Evolutionary conservation across 495 filamentous ascomycete genomes (phyloP).

Genomic region (Daldinia grandis): DNA sequence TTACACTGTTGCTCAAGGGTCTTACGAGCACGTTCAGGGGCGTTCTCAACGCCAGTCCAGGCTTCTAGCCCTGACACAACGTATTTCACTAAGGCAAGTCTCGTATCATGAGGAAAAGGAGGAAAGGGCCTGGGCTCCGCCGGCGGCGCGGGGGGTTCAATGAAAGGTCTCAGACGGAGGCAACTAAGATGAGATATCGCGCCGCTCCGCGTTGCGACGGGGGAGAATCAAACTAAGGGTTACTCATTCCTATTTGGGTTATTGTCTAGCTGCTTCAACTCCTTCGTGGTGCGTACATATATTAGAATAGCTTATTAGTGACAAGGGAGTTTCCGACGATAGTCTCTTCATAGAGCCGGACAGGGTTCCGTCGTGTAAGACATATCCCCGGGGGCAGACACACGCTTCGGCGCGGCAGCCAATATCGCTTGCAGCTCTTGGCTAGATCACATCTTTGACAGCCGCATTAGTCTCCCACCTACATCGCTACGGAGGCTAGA

Average conservation of each 20-base stretch:
- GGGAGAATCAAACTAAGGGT: slow-evolving; percentile 25
- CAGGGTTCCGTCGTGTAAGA: slow-evolving; percentile 35
- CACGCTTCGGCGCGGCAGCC: slow-evolving; percentile 31
- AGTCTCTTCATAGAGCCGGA: slow-evolving; percentile 14
- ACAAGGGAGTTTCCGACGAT: slow-evolving; percentile 17
- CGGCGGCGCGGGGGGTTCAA: slow-evolving; percentile 36
- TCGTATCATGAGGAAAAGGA: slow-evolving; percentile 30
- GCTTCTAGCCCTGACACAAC: slow-evolving; percentile 22
- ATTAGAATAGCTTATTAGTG: slow-evolving; percentile 16
- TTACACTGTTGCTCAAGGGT: slow-evolving; percentile 31
- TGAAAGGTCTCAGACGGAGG: slow-evolving; percentile 15
- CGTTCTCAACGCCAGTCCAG: slow-evolving; percentile 24
- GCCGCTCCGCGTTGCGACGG: slow-evolving; percentile 21
- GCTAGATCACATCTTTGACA: slow-evolving; percentile 46
- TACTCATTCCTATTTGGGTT: slow-evolving; percentile 42
- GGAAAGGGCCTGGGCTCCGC: slow-evolving; percentile 24
- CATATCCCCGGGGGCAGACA: slow-evolving; percentile 24
- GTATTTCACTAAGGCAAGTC: slow-evolving; percentile 23
- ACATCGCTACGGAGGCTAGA: background rate
- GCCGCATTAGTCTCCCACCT: slow-evolving; percentile 38
- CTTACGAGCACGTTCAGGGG: slow-evolving; percentile 33
- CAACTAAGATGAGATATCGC: slow-evolving; percentile 10
- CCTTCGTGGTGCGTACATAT: slow-evolving; percentile 7
- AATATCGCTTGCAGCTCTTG: slow-evolving; percentile 42
- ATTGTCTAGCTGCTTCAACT: slow-evolving; percentile 19